Base-by-base conservation (phyloP, 805 yeast species). In the Cyberlindnera euphorbiae region DNA sequence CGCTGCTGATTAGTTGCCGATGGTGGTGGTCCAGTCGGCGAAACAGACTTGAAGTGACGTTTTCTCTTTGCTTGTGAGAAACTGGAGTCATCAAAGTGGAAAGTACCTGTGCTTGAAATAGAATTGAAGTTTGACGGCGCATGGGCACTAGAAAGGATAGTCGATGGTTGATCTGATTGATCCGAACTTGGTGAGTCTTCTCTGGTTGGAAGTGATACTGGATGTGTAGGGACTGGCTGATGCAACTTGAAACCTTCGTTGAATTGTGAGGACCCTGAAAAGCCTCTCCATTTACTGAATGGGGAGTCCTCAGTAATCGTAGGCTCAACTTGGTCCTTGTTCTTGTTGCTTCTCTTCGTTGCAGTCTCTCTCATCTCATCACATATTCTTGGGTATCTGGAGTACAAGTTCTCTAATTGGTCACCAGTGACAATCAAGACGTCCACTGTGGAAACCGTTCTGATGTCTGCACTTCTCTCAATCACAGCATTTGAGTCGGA, bases 341-440 rank as follows among this genome's bases (percentile, higher is more conserved):
- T 66, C 28, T 49, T 47, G 19, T 46, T 44, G 26, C 56, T 59
- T 42, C 88, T 66, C 47, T 67, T 71, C 22, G 65, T 63, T 6
- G 89, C 86, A 0, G 85, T 78, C 27, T 58, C 63, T 44, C 67
- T 66, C 69, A 82, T 78, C 32, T 77, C 80, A 30, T 73, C 74
- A 30, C 70, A 66, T 11, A 82, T 66, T 18, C 63, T 57, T 1
- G 88, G 86, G 50, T 75, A 80, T 42, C 75, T 63, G 6, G 61
- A 55, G 50, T 83, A 75, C 18, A 82, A 55, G n/a, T 58, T 60
- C 44, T 73, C 70, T 37, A 82, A 56, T 15, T 70, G 69, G 21
- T 69, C 68, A n/a, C 76, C 73, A 27, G 75, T 70, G 10, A 82
- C 70, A 11, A 78, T 75, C 33, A 82, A 60, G 28, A 81, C 66